Percentiles rank a stretch among this genome's conserved stretches.
phyloP scores from a whole-genome alignment of 495 filamentous ascomycete genomes.

The Cenococcum geophilum region DNA sequence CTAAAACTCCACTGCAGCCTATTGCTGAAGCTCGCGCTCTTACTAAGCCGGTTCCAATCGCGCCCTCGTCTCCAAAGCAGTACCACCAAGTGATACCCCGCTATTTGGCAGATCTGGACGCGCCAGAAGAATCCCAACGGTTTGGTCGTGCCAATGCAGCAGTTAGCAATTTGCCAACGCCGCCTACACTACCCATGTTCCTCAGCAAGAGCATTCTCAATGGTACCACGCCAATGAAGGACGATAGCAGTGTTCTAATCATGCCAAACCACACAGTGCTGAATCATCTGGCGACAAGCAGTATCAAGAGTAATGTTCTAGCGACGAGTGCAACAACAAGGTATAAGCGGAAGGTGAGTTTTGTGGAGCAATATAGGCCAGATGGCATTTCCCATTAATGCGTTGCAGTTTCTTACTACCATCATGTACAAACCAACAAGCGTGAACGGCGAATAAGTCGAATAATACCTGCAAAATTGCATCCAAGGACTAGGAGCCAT shows the following conservation, averaged over 20 bases:
- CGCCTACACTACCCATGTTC: conserved; percentile 84
- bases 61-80: conserved; percentile 37
- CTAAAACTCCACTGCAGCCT: conserved; percentile 3
- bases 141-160: conserved; percentile 65
- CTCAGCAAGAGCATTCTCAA: conserved; percentile 92
- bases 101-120: conserved; percentile 80
- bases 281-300: conserved; percentile 96
- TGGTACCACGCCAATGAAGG: conserved; percentile 82
- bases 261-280: conserved; percentile 96
- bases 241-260: conserved; percentile 91
- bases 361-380: not conserved
- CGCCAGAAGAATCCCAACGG: conserved; percentile 64
- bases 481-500: not conserved
- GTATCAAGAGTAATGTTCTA: conserved; percentile 91
- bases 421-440: conserved; percentile 91
- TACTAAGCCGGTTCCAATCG: conserved; percentile 13
- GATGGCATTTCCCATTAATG: conserved; percentile 8
- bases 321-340: conserved; percentile 96
- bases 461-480: not conserved
- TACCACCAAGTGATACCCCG: conserved; percentile 67
- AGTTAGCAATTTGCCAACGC: conserved; percentile 68
- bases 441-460: conserved; percentile 7
- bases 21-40: conserved; percentile 3
- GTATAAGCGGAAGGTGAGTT: conserved; percentile 86
- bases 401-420: conserved; percentile 81